These are phyloP conservation scores for Penicillium sp. DNA, from an alignment of 2,329 filamentous ascomycete species.

Conservation along the genomic window DNA sequence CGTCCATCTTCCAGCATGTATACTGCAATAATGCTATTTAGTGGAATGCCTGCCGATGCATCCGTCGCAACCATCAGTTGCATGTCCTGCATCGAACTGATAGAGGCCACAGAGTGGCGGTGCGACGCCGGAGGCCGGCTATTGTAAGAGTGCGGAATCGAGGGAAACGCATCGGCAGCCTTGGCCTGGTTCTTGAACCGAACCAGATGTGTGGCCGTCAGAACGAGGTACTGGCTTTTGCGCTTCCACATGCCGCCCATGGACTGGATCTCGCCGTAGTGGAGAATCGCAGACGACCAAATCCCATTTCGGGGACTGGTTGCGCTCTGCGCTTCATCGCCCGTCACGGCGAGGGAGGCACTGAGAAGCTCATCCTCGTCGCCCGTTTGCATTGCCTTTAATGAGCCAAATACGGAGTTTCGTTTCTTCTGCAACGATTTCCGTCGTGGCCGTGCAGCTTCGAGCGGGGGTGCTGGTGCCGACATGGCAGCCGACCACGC, in stretches of 20 bases:
- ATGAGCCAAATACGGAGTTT: constrained; percentile 63
- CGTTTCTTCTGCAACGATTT: constrained; percentile 53
- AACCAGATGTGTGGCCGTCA: constrained; percentile 70
- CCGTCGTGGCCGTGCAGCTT: constrained; percentile 42
- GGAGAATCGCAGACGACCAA: constrained; percentile 56
- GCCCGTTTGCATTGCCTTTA: constrained; percentile 56
- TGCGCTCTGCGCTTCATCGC: constrained; percentile 51
- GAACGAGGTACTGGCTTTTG: constrained; percentile 71
- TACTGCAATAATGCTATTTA: constrained; percentile 69
- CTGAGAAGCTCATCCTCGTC: constrained; percentile 57
- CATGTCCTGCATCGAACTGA: constrained; percentile 64
- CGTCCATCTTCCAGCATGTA: constrained; percentile 69
- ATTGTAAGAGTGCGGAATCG: constrained; percentile 48
- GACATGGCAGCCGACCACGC: constrained; percentile 30
- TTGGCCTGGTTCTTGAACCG: constrained; percentile 70
- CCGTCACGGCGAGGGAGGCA: constrained; percentile 55
- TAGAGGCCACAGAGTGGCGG: constrained; percentile 63
- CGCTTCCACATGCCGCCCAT: constrained; percentile 71
- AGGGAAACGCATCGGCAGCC: constrained; percentile 65
- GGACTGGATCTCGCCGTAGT: constrained; percentile 72
- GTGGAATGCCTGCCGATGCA: constrained; percentile 57
- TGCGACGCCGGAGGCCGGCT: constrained; percentile 49
- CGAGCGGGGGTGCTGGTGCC: constrained; percentile 28
- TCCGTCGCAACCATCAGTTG: constrained; percentile 62
- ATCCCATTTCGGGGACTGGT: constrained; percentile 40